A percentile compares a stretch with the other conserved stretches of the same genome.
phyloP scores from a whole-genome alignment of 768 basidiomycete genomes.

The Chalciporus pseudorubinellus region DNA sequence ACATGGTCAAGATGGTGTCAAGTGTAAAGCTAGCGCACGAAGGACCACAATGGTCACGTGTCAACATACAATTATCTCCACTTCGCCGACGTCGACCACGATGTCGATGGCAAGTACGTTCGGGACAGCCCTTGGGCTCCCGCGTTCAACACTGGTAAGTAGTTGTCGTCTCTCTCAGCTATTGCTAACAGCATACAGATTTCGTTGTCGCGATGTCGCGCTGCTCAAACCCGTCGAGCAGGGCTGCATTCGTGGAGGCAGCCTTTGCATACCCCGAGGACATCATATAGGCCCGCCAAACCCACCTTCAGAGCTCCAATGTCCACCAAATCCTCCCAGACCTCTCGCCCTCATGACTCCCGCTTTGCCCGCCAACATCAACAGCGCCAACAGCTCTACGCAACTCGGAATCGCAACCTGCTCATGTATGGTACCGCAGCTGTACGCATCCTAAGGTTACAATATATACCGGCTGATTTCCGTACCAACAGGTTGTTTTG shows the following conservation, averaged over 20 bases:
- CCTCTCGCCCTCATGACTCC: not conserved
- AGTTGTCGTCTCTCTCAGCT: not conserved
- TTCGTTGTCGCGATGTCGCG: not conserved
- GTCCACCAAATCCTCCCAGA: conserved; percentile 6
- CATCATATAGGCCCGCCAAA: not conserved
- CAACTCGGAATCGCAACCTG: conserved; percentile 65
- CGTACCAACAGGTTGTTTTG: conserved; percentile 58
- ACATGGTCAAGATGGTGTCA: conserved; percentile 14
- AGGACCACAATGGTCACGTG: conserved; percentile 18
- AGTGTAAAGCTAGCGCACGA: not conserved
- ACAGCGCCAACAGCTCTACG: conserved; percentile 43
- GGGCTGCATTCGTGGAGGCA: conserved; percentile 1
- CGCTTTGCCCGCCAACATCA: conserved; percentile 23
- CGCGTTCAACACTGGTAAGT: not conserved
- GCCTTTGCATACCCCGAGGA: conserved; percentile 1
- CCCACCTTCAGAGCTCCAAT: conserved; percentile 12
- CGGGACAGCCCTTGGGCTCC: not conserved
- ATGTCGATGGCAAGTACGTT: conserved; percentile 1
- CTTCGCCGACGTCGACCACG: conserved; percentile 1
- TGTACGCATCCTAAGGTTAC: conserved; percentile 42
- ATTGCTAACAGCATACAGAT: not conserved
- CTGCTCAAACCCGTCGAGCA: not conserved
- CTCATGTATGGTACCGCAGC: conserved; percentile 85
- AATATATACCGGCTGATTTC: conserved; percentile 1
- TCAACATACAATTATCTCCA: not conserved